Evolutionary conservation across 176 grass and related monocot genomes (phyloP), one percentile per base, ranked within the genome.

Genomic region (Phoenix roebelenii): DNA sequence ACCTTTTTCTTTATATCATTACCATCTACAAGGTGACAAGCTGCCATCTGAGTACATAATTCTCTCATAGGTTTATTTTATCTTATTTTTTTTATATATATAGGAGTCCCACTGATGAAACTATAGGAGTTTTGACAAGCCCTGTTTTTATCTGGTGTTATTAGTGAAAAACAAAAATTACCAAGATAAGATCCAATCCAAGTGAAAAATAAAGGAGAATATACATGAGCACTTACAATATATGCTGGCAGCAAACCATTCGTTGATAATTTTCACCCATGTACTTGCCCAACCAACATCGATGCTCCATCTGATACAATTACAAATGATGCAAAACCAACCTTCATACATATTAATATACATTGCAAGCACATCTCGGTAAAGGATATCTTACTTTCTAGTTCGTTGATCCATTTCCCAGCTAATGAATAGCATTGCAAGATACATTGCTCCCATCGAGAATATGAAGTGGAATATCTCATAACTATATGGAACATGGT

Each of bases 401-500:
- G 92, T 83, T 59, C 81, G 78, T 72, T 88, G 81, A 70, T 85
- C 80, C 49, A 88, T 72, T 54, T 91, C 81, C 92, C 92, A 97
- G 78, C 67, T 97, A 55, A 97, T 85, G 84, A 97, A 91, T 25
- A 97, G 23, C 92, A 97, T 91, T 35, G 87, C 92, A n/a, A 91
- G 91, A 61, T 91, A 88, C 87, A 91, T 91, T 44, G 87, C 85
- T 67, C 87, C 93, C 81, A 97, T 77, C 16, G 93, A 77, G 70
- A 97, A 91, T 44, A 97, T 81, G 59, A 85, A 76, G 74, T 91
- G 79, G 63, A 97, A 91, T 64, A 84, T 76, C 23, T 79, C 76
- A 16, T 97, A 91, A 57, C 77, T 85, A 72, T 91, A 91, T 19
- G 87, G 84, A 9, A 51, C 69, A 35, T 91, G 84, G 15, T 91